Conservation (phyloP, 1,139 yeast species). For the Zygoascus meyerae region DNA sequence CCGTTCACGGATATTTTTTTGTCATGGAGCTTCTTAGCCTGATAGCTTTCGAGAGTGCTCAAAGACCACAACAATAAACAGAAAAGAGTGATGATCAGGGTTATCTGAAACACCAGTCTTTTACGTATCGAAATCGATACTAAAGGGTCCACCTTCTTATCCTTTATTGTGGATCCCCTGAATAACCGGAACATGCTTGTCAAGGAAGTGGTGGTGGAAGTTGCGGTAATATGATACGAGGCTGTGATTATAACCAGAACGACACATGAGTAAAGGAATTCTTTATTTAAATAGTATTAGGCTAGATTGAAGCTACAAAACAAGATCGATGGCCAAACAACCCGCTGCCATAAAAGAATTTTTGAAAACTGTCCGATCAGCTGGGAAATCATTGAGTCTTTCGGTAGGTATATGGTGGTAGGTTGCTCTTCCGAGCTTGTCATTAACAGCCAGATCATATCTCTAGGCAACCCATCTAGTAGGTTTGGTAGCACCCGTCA, state of each 20-base stretch:
- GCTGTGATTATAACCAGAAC: too few relatives aligned
- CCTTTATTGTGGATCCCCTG: conserved; percentile 1
- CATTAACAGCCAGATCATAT: conserved; percentile 24
- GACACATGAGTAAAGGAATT: background rate
- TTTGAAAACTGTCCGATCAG: background rate
- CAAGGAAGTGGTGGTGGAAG: background rate
- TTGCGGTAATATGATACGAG: too few relatives aligned
- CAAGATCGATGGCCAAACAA: conserved; percentile 7
- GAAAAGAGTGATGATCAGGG: background rate
- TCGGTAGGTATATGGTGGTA: background rate
- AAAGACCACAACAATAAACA: background rate
- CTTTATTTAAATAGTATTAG: background rate
- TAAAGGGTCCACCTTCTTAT: background rate
- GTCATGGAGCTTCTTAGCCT: background rate
- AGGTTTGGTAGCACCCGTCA: conserved; percentile 61
- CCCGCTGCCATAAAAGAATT: conserved; percentile 10
- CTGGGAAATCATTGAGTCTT: conserved; percentile 4
- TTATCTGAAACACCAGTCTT: background rate
- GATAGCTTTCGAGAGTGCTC: background rate
- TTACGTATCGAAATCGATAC: background rate
- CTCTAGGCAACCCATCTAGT: conserved; percentile 77
- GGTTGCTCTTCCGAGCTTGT: background rate
- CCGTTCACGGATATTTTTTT: conserved; percentile 4
- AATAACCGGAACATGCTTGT: background rate
- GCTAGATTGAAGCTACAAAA: background rate